Evolutionary conservation across 495 filamentous ascomycete genomes (phyloP), one percentile per base, ranked within the genome.

Genomic region (Penicillium chermesinum): DNA sequence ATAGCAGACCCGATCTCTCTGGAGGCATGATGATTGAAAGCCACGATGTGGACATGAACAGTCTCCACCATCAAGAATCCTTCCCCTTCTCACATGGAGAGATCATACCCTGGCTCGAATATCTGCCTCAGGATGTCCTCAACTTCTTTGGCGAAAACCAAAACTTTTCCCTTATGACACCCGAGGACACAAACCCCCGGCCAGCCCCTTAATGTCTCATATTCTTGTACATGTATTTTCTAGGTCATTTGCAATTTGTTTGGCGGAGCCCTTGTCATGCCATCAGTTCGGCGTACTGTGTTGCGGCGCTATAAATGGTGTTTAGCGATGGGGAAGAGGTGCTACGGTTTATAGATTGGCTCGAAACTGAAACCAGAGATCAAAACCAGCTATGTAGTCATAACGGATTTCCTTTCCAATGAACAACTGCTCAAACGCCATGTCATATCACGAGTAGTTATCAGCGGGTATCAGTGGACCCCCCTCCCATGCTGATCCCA

Each of bases 31-130:
- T 83, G 49, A 87, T 88, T 49, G 81, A 87, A 57, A 83, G 76
- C 48, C 82, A 84, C 44, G 85, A 88, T 46, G 75, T 87, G 39
- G 81, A 85, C 56, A 81, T 86, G 75, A 70, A 67, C 7, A 54
- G 60, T 1, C 61, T 74, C 18, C 66, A 72, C 10, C 64, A 72
- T 44, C 68, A 70, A 22, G 64, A 71, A 13, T 57, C 68, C 1
- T 64, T 73, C 32, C 71, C 71, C 1, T 72, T 73, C 14, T 63
- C 79, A 10, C 74, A 69, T 12, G 72, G 72, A 4, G 75, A 82
- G 17, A 83, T 85, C 63, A 68, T 84, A 41, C 80, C 82, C 5
- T 87, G 82, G 81, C 70, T 85, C 14, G 81, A 85, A 53, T 86
- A 84, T 52, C 67, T 84, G n/a, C 81, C 82, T 0, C 77, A 77